Evolutionary conservation across 2,329 filamentous ascomycete genomes (phyloP), one percentile per base, ranked within the genome.

Genomic region (Ploettnerulaceae sp.): DNA sequence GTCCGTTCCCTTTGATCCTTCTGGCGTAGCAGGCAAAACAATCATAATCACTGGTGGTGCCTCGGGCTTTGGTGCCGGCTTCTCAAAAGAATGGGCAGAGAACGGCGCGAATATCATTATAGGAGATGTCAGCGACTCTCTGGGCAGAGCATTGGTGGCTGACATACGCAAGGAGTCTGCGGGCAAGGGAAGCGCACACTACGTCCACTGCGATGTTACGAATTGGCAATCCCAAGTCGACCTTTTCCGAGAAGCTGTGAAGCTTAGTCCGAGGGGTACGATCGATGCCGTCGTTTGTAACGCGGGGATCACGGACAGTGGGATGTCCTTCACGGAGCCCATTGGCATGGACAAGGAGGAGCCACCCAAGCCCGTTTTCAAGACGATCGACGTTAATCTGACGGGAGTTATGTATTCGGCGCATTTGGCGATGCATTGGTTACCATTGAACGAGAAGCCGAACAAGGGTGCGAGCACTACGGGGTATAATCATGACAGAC

Each of bases 201-300:
- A 77, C 60, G 66, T 79, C 41, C 69, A 74, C 56, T 82, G 79
- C 68, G 76, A 86, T 64, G 82, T 86, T 7, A 79, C 77, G 1
- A 69, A 74, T 52, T 86, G 81, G 79, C 67, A 77, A 33, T 77
- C 75, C 5, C 82, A 86, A 59, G 75, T 80, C 35, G 66, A 71
- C 21, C 70, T 86, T 44, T 87, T 86, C 69, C 75, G 76, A 34
- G 64, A 72, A 43, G 80, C 80, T 3, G 67, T 71, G 28, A 66
- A 68, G 42, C 65, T 77, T 45, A 81, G 76, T 49, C 71, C 72
- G 0, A 69, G 74, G 40, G 71, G 73, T 12, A 72, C 72, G 9
- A 73, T 85, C 52, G 79, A 85, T 62, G 68, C 72, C 15, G 80
- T 84, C 4, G 77, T 85, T 35, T 79, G 81, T 51, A 84, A 84